phyloP scores from a whole-genome alignment of 345 rosid genomes.

The Rhodamnia rubescens region DNA sequence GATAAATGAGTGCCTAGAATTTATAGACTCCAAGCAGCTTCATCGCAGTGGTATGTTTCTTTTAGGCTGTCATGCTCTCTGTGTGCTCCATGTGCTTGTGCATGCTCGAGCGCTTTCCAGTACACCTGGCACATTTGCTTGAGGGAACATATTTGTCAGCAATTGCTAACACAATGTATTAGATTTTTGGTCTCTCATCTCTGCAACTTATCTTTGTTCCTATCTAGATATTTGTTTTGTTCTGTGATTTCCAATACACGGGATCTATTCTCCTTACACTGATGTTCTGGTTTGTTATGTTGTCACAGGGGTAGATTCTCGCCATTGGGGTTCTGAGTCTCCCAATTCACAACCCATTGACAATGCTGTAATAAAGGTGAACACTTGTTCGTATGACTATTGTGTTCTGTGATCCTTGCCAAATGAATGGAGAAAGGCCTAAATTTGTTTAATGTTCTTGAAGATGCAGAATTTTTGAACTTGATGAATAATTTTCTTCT shows the following conservation, averaged over 20 bases:
- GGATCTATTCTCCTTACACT: background rate
- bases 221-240: background rate
- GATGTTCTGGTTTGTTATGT: background rate
- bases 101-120: background rate
- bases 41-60: slow-evolving; percentile 47
- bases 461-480: background rate
- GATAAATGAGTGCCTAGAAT: slow-evolving; percentile 86
- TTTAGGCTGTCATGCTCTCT: background rate
- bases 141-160: background rate
- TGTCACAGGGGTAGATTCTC: slow-evolving; percentile 36
- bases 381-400: background rate
- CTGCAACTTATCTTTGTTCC: background rate
- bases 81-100: background rate
- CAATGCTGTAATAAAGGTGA: slow-evolving; percentile 50
- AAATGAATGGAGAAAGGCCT: background rate
- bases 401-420: background rate
- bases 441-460: background rate
- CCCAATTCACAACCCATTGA: slow-evolving; percentile 19
- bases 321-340: slow-evolving; percentile 30
- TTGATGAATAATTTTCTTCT: background rate
- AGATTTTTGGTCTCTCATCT: background rate
- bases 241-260: background rate
- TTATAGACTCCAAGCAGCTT: slow-evolving; percentile 92
- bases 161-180: background rate
- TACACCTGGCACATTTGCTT: background rate